A percentile compares a stretch with the other conserved stretches of the same genome.
Conservation (phyloP, 495 filamentous ascomycete species). For the Parathielavia hyrcaniae region DNA sequence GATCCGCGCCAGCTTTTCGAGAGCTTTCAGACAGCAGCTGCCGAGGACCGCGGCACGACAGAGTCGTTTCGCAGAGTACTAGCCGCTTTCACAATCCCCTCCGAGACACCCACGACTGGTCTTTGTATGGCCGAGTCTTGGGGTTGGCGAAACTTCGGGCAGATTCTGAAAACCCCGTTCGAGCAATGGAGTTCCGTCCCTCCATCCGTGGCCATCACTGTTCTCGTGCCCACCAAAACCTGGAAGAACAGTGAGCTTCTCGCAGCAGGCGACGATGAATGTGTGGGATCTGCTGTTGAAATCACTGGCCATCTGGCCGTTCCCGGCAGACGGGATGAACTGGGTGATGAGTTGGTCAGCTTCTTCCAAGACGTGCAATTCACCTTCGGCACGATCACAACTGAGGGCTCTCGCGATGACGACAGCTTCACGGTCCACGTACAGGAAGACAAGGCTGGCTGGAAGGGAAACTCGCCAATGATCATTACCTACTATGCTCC, state of each 20-base stretch:
- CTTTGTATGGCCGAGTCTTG: not conserved
- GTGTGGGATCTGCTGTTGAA: not conserved
- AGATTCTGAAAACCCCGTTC: not conserved
- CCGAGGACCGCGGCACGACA: not conserved
- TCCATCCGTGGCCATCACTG: conserved; percentile 31
- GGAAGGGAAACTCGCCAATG: conserved; percentile 35
- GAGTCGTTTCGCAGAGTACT: not conserved
- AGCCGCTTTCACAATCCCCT: not conserved
- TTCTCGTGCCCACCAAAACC: conserved; percentile 29
- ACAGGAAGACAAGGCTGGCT: conserved; percentile 24
- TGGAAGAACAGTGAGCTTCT: conserved; percentile 5
- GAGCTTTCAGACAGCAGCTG: not conserved
- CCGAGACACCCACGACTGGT: not conserved
- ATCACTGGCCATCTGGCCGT: not conserved
- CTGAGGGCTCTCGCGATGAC: conserved; percentile 19
- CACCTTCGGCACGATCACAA: conserved; percentile 31
- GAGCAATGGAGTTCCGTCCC: conserved; percentile 35
- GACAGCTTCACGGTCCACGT: conserved; percentile 24
- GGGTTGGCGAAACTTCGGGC: not conserved
- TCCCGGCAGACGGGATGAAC: not conserved
- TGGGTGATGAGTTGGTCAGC: conserved; percentile 5
- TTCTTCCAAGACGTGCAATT: conserved; percentile 30
- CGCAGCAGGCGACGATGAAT: no score
- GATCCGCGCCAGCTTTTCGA: not conserved
- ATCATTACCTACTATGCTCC: conserved; percentile 40